A percentile compares a stretch with the other conserved stretches of the same genome.
Evolutionary conservation across 305 asterid genomes (phyloP).

Genomic region (Fraxinus latifolia): DNA sequence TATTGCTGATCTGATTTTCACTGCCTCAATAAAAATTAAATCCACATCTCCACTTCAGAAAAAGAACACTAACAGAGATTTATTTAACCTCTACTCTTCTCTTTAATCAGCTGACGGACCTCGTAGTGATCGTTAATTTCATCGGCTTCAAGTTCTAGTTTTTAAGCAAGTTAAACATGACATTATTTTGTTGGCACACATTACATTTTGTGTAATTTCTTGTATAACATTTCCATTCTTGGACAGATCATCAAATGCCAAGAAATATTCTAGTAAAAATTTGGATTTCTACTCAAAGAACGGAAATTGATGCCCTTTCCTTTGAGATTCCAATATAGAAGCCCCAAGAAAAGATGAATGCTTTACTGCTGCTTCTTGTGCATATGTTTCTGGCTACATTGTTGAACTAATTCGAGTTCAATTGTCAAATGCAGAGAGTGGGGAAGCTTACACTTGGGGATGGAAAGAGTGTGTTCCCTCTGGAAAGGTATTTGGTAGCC

Average conservation of each 20-base stretch:
- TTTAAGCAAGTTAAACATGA: not conserved
- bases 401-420: constrained; percentile 15
- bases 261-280: not conserved
- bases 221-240: not conserved
- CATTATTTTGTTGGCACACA: constrained; percentile 8
- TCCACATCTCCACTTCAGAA: not conserved
- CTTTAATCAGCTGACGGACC: not conserved
- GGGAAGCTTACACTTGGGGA: constrained; percentile 96
- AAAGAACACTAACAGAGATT: not conserved
- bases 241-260: constrained; percentile 9
- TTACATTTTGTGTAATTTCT: not conserved
- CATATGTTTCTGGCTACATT: constrained; percentile 4
- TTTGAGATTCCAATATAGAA: not conserved
- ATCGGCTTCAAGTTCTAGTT: not conserved
- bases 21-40: not conserved
- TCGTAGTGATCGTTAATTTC: not conserved
- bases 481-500: constrained; percentile 69
- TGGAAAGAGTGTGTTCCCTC: constrained; percentile 99
- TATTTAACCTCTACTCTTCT: not conserved
- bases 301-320: not conserved
- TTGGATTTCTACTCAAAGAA: not conserved
- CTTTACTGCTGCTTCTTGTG: not conserved
- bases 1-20: constrained; percentile 17
- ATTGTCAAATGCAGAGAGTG: constrained; percentile 51
- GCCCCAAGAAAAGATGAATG: not conserved